Percentiles rank a stretch among this genome's conserved stretches.
Conservation (phyloP, 306 rosid genomes). For the Ormosia emarginata region DNA sequence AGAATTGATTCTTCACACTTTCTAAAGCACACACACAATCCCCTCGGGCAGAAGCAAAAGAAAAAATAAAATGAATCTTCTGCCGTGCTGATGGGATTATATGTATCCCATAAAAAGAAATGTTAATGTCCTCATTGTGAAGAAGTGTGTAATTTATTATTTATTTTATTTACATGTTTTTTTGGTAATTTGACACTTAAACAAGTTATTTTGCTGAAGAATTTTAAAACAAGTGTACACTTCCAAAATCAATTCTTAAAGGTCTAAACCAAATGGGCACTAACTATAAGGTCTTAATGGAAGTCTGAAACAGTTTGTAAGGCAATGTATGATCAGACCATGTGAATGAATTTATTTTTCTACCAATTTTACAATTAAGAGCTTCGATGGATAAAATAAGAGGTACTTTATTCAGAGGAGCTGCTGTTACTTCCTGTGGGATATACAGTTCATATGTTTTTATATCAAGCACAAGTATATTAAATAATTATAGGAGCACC, state of each 20-base stretch:
- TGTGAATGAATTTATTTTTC: neutral
- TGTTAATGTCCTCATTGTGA: neutral
- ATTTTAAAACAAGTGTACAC: neutral
- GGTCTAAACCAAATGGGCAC: neutral
- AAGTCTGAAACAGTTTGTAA: conserved; percentile 2
- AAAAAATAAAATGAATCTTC: neutral
- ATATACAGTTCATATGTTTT: neutral
- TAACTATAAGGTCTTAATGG: neutral
- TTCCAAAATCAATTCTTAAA: neutral
- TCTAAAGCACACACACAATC: neutral
- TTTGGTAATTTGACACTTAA: neutral
- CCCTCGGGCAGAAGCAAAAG: neutral
- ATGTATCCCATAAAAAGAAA: neutral
- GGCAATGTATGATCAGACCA: neutral
- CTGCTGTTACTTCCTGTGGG: neutral
- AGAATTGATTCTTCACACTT: neutral
- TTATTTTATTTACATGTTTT: neutral
- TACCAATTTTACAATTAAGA: neutral
- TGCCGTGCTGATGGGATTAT: neutral
- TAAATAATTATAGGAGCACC: neutral
- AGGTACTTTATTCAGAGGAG: neutral
- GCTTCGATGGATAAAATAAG: neutral
- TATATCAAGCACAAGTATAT: neutral
- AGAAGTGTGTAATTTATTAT: neutral
- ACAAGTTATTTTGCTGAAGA: neutral